Base-by-base conservation (phyloP, 306 rosid species). In the Arachis stenosperma region DNA sequence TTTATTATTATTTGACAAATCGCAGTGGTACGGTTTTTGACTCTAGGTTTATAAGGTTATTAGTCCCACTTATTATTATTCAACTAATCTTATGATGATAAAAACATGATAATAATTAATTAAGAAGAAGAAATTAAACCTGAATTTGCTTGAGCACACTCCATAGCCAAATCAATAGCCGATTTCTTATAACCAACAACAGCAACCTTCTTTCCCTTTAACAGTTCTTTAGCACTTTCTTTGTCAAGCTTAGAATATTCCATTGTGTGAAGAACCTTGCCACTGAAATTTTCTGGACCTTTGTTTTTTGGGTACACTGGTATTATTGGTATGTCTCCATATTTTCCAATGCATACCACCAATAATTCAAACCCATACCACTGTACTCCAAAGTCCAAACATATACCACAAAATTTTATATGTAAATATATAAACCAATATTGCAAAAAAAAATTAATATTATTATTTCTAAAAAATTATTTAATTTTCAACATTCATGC, bases 141-240 rank as follows among this genome's bases (percentile, higher is more conserved):
- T 82, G 84, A 77, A 51, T 88, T 88, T 22, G 84, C 90, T 52
- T 82, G 67, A 1, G 88, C 86, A 48, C 90, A 86, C 65, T 88
- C 93, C 48, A 78, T 37, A 0, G 89, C 88, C 6, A 88, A 12
- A 70, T 88, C 93, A 42, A 88, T 84, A 22, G 86, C 87, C 1
- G 90, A 86, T 47, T 88, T 88, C 55, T 77, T 84, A 76, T 69
- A 88, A 48, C 93, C 90, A 39, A 88, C 50, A 57, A 86, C 55
- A 1, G 80, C 93, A 33, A 86, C 90, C 58, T 72, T 86, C 57
- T 84, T 88, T 50, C 84, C 81, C 41, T 65, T 56, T 22, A 86
- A 78, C 5, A 88, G 82, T 7, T 74, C 63, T 46, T 61, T 68
- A 67, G 89, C 74, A 15, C 59, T 76, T 37, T 78, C 81, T 74